Percentiles rank a stretch among this genome's conserved stretches.
Evolutionary conservation across 192 early-diverging fungal species (phyloP).

Genomic region (Coemansia sp.): DNA sequence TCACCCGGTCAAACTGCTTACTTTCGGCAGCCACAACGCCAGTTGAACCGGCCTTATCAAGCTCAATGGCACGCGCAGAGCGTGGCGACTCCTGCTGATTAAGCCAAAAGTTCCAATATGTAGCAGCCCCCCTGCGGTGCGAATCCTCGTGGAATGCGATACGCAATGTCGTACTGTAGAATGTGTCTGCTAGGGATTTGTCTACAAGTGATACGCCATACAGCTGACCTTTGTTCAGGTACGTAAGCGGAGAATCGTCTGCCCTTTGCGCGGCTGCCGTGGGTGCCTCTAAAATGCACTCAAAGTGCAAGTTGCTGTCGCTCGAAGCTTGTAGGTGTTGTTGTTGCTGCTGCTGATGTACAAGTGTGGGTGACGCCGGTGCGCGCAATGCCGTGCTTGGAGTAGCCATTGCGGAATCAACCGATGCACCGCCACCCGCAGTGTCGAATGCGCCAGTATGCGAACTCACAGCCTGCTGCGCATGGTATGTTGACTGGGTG

Average conservation of each 20-base stretch:
- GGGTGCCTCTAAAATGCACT: conserved; percentile 47
- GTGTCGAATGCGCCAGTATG: conserved; percentile 17
- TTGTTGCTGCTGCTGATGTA: conserved; percentile 22
- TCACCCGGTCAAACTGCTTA: conserved; percentile 67
- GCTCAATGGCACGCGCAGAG: conserved; percentile 64
- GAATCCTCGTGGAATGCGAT: conserved; percentile 73
- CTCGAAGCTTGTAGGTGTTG: not conserved
- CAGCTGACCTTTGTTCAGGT: conserved; percentile 71
- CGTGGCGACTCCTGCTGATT: conserved; percentile 65
- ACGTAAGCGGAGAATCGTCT: conserved; percentile 66
- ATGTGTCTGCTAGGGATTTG: conserved; percentile 47
- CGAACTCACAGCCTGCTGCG: conserved; percentile 16
- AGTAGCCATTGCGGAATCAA: conserved; percentile 27
- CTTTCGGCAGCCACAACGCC: conserved; percentile 61
- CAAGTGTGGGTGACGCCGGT: conserved; percentile 12
- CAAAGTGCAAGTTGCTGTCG: conserved; percentile 34
- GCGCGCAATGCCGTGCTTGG: conserved; percentile 17
- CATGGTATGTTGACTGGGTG: conserved; percentile 33
- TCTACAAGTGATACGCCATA: conserved; percentile 64
- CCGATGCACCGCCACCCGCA: not conserved
- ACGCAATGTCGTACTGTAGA: conserved; percentile 60
- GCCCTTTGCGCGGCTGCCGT: conserved; percentile 50
- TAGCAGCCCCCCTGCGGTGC: conserved; percentile 62
- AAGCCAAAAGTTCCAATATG: conserved; percentile 77
- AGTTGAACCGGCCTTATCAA: conserved; percentile 61